Evolutionary conservation across 208 protist genomes (phyloP), one percentile per base, ranked within the genome.

Genomic region (Leishmania guyanensis): DNA sequence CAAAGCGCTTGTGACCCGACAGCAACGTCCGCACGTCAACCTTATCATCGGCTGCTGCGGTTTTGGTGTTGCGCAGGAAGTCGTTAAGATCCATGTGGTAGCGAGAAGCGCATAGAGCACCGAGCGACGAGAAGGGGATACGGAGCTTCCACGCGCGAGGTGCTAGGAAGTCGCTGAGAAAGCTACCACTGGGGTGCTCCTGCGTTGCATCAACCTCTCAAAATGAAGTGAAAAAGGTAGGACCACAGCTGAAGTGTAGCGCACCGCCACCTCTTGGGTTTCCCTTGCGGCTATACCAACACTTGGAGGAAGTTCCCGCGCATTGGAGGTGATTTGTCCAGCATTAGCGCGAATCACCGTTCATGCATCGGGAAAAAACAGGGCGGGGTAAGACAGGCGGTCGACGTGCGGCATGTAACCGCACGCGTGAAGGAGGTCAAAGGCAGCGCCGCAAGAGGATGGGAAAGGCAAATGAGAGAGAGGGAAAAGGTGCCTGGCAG

Each of bases 31-130:
- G 78, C 0, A 79, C 71, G 5, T 22, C 9, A 20, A 26, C 78
- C 79, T 12, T 88, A 73, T 54, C 46, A 3, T 54, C 81, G 26
- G 69, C 80, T 17, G 88, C 87, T 10, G 92, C 90, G 43, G 92
- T 95, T 46, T 78, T 89, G 12, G 84, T 92, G 65, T 84, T 82
- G 20, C 87, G 76, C 22, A 95, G 80, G 72, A 87, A 77, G 36
- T 88, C 74, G 81, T 95, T 95, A 26, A 95, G 69, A 70, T 95
- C 92, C 84, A 89, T 88, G 60, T 29, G 20, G 14, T 16, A 51
- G 69, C 22, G 1, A 73, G 9, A 16, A 51, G 22, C 43, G 22
- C 26, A 26, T n/a, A n/a, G 36, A 71, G 5, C 36, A 71, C 36
- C 16, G 14, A 48, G 8, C 5, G 36, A 26, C 14, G 17, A 68